Evolutionary conservation across 2,329 filamentous ascomycete genomes (phyloP), one percentile per base, ranked within the genome.

Genomic region (Hypoxylon sp.): DNA sequence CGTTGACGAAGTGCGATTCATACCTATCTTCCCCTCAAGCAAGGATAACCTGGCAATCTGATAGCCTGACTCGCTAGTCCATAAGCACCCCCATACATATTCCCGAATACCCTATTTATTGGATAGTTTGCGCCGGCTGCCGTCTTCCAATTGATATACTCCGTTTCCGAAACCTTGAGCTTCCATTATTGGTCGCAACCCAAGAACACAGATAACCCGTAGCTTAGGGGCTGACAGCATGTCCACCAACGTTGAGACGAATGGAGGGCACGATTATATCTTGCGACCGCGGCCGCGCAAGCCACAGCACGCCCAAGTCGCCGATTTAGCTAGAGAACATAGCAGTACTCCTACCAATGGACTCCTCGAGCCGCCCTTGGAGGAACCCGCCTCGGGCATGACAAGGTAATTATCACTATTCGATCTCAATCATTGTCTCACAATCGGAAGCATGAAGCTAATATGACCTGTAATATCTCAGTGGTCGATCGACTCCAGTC

Each of bases 401-500:
- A 85, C 84, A 43, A 86, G 84, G 85, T 84, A 75, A 66, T 10
- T 58, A 36, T 28, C 19, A 17, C 21, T 41, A 14, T 25, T 25
- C 17, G 23, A 28, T 17, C 19, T 34, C 13, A 13, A 17, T 30
- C 48, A 25, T 36, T 61, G n/a, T 25, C 48, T 36, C 19, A 25
- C 23, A 32, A 43, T 23, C n/a, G 9, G 21, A 64, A n/a, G 56
- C 10, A 53, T n/a, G 45, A 51, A 56, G 65, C 64, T 69, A 62
- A 66, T 50, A 38, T 32, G 59, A 50, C 63, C 63, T 58, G 23
- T 38, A 11, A 51, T 61, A 13, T 49, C 45, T 38, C 73, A 97
- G 93, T 80, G 93, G 93, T 65, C 88, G 88, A 64, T 94, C 93
- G 13, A 97, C 94, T 3, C 94, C 94, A 46, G 81, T 97, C 51